Evolutionary conservation across 2,329 filamentous ascomycete species (phyloP).

Genomic region (Diaporthe amygdali): DNA sequence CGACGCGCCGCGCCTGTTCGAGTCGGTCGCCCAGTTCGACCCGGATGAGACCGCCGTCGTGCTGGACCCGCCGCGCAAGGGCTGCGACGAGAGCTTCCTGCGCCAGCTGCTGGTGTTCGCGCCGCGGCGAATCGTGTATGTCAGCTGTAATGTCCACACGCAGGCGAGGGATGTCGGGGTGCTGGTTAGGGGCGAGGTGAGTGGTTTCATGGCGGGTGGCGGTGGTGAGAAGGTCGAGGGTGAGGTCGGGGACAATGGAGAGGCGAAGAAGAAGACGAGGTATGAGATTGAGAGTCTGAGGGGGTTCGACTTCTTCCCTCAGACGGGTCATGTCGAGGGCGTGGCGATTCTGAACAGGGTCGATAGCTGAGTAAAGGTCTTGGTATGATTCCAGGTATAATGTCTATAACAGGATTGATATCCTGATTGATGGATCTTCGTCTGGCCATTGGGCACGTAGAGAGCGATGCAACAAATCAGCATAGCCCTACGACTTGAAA

Average conservation of each 20-base stretch:
- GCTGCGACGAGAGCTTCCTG: slow-evolving; percentile 86
- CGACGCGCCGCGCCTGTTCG: slow-evolving; percentile 85
- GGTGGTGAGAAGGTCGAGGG: slow-evolving; percentile 35
- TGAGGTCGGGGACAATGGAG: slow-evolving; percentile 32
- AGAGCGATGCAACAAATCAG: too few species aligned
- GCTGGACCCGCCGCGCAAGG: slow-evolving; percentile 95
- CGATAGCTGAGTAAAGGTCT: slow-evolving; percentile 35
- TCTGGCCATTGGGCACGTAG: too few species aligned
- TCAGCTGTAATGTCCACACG: slow-evolving; percentile 97
- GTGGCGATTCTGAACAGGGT: slow-evolving; percentile 68
- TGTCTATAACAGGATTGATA: background rate
- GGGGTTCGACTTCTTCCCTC: slow-evolving; percentile 97
- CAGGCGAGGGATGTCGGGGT: slow-evolving; percentile 93
- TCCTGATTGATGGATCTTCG: too few species aligned
- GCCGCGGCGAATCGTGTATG: slow-evolving; percentile 84
- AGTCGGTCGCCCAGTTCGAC: slow-evolving; percentile 69
- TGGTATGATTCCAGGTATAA: background rate
- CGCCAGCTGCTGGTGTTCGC: slow-evolving; percentile 78
- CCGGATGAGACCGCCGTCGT: slow-evolving; percentile 89
- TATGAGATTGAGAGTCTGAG: slow-evolving; percentile 91
- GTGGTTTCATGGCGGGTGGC: slow-evolving; percentile 25
- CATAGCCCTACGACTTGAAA: too few species aligned
- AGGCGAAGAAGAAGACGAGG: slow-evolving; percentile 42
- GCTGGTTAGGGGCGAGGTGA: slow-evolving; percentile 72
- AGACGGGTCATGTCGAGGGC: slow-evolving; percentile 75